Percentiles rank a stretch among this genome's conserved stretches.
These are phyloP conservation scores for Volvox reticuliferus DNA, from an alignment of 139 green algal species.

Conservation along the genomic window DNA sequence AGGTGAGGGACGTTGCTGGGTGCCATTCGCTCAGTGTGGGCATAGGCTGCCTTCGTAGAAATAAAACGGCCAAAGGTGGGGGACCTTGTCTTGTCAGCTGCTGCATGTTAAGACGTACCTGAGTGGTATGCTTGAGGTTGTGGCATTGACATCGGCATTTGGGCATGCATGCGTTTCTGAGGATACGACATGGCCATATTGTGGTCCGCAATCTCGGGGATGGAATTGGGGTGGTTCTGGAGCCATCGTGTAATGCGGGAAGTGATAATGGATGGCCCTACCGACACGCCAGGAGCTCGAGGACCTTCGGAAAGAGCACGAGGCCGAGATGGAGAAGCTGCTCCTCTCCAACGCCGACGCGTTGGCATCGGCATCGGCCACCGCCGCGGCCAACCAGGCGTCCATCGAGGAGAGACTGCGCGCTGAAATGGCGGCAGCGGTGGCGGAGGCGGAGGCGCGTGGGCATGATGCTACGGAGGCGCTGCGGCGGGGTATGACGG, in stretches of 20 bases:
- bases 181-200: too few species aligned
- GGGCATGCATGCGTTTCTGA: too few species aligned
- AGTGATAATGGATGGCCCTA: too few species aligned
- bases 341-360: not conserved
- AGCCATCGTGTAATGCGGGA: too few species aligned
- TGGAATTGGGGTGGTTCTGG: too few species aligned
- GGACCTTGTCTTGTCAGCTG: too few species aligned
- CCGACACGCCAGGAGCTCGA: slow-evolving; percentile 22
- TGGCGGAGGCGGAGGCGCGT: slow-evolving; percentile 25
- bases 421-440: slow-evolving; percentile 9
- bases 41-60: too few species aligned
- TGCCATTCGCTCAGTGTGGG: not conserved
- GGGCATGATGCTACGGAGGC: not conserved
- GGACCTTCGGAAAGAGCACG: slow-evolving; percentile 11
- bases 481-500: slow-evolving; percentile 15
- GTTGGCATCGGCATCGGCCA: not conserved
- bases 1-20: not conserved
- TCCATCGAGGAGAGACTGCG: not conserved
- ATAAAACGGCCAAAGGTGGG: too few species aligned
- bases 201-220: too few species aligned
- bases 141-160: too few species aligned
- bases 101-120: too few species aligned
- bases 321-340: not conserved
- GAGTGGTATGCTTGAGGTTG: too few species aligned
- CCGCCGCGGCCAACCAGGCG: not conserved